Base-by-base conservation (phyloP, 2,329 filamentous ascomycete species). In the Trichoderma afroharzianum region DNA sequence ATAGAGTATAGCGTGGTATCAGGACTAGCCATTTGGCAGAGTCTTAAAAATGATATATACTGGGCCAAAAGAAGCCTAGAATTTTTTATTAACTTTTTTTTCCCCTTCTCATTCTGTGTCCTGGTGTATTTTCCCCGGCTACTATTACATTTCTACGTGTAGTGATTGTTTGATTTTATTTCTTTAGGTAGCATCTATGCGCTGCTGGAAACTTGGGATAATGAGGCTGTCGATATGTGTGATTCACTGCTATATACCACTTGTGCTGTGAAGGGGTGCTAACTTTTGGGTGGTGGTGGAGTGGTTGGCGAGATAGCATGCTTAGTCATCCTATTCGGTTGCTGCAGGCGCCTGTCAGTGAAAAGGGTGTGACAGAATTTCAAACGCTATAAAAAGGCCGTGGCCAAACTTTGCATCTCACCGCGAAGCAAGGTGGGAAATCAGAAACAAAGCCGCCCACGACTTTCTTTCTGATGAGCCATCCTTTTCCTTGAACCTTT, bases 301-400 rank as follows among this genome's bases (percentile, higher is more conserved):
- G 59, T n/a, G 30, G 53, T 28, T 4, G 18, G 47, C 11, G 12
- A 32, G 50, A 32, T 14, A 28, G 24, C n/a, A 14, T 43, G 47
- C 32, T 62, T 30, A 63, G 58, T 71, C 70, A 71, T 63, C 21
- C 9, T 4, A 58, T 36, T 21, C 18, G 57, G 28, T 63, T 39
- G 63, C 30, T n/a, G 24, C 63, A 62, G 33, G 33, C 21, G 63
- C 26, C 14, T 36, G 33, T 32, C 47, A 50, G 39, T 58, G 47
- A 43, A 55, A 47, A 53, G 24, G 63, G 70, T 71, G 26, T 47
- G 47, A 50, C 63, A 68, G 63, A 30, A 61, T 53, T 63, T 59
- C 68, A 59, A 59, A 64, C 68, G 68, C 50, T 36, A 59, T 59
- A 33, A 63, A 63, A 68, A 61, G 33, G 57, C 39, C 50, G 9